phyloP scores from a whole-genome alignment of 2,329 filamentous ascomycete species.

The Alternaria sp. region DNA sequence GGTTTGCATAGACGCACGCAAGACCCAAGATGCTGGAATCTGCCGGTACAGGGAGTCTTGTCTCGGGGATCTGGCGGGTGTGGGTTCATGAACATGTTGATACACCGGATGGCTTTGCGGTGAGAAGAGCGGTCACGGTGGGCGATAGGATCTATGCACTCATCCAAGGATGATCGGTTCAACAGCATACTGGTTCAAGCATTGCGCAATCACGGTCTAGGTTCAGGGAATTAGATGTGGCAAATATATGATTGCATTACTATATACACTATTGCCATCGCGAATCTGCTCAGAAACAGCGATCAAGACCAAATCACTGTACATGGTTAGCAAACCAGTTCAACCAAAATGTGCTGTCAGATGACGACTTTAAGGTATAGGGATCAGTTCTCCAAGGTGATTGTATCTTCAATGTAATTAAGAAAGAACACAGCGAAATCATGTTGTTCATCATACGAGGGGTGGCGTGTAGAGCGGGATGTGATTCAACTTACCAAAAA shows the following conservation, averaged over 20 bases:
- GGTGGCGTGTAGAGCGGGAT: constrained; percentile 12
- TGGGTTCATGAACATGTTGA: constrained; percentile 11
- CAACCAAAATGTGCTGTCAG: not conserved
- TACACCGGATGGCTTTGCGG: constrained; percentile 10
- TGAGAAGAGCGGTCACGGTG: constrained; percentile 26
- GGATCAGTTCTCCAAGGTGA: constrained; percentile 72
- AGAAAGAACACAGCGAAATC: constrained; percentile 71
- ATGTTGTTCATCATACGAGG: constrained; percentile 65
- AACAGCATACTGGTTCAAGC: not conserved
- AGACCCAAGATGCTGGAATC: constrained; percentile 11
- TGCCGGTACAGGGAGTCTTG: constrained; percentile 17
- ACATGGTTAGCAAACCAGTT: constrained; percentile 17
- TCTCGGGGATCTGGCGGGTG: constrained; percentile 6
- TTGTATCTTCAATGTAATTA: constrained; percentile 68
- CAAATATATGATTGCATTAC: constrained; percentile 2
- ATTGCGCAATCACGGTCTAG: constrained; percentile 2
- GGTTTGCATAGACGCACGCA: constrained; percentile 8
- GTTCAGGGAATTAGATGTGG: not conserved
- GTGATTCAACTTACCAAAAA: constrained; percentile 27
- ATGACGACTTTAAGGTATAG: not conserved
- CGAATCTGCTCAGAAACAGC: not conserved
- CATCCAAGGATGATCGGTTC: not conserved
- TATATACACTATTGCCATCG: constrained; percentile 12
- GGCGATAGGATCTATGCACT: constrained; percentile 1
- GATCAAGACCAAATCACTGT: constrained; percentile 5